Percentiles rank a stretch among this genome's conserved stretches.
Conservation (phyloP, 177 flowering plant species). For the Vitis hybrid region DNA sequence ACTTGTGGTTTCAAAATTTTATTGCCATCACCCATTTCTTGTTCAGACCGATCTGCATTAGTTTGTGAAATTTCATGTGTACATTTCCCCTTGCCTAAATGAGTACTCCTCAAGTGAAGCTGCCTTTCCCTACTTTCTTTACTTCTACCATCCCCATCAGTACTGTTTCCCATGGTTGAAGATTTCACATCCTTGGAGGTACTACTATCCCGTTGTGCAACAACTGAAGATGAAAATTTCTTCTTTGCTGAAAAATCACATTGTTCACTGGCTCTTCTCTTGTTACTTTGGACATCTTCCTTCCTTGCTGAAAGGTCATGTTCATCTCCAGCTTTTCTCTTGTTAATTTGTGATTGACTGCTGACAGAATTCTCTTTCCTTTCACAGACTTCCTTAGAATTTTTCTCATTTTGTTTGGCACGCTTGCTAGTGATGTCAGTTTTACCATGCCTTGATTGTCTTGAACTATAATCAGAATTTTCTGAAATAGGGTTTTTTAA, state of each 20-base stretch:
- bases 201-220: constrained; percentile 8
- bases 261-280: constrained; percentile 10
- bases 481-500: constrained; percentile 6
- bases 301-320: constrained; percentile 2
- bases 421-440: constrained; percentile 12
- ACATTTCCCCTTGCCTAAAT: constrained; percentile 13
- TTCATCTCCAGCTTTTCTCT: constrained; percentile 9
- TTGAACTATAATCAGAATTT: constrained; percentile 18
- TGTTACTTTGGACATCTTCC: constrained; percentile 7
- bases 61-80: constrained; percentile 15
- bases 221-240: constrained; percentile 19
- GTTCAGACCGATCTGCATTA: constrained; percentile 7
- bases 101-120: constrained; percentile 4
- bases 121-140: constrained; percentile 21
- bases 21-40: constrained; percentile 12
- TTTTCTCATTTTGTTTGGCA: constrained; percentile 13
- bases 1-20: constrained; percentile 10
- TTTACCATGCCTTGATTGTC: constrained; percentile 21
- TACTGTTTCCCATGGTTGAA: constrained; percentile 9
- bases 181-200: constrained; percentile 16
- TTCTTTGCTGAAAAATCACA: constrained; percentile 4
- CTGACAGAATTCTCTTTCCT: constrained; percentile 17
- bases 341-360: constrained; percentile 4
- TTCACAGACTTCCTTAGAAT: constrained; percentile 19
- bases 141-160: constrained; percentile 11